These are phyloP conservation scores for Macrolepiota fuliginosa DNA, from an alignment of 768 basidiomycete genomes.

Conservation along the genomic window DNA sequence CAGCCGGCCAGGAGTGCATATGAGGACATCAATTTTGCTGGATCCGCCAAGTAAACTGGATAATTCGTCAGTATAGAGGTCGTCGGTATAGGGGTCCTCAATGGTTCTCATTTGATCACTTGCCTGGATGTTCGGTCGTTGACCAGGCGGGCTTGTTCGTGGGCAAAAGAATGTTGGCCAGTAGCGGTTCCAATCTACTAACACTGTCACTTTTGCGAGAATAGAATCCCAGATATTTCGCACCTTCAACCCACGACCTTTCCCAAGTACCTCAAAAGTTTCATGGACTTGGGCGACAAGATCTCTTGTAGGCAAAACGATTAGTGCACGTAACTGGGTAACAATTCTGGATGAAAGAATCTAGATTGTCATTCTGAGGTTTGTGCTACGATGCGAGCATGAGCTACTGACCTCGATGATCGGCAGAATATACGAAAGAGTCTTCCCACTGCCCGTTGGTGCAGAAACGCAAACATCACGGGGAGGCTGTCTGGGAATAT, in stretches of 20 bases:
- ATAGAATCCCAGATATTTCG: conserved; percentile 5
- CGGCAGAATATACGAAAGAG: conserved; percentile 92
- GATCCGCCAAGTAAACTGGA: conserved; percentile 77
- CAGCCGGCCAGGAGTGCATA: conserved; percentile 93
- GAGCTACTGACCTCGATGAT: conserved; percentile 68
- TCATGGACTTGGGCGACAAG: conserved; percentile 90
- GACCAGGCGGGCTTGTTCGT: conserved; percentile 84
- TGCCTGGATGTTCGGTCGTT: conserved; percentile 56
- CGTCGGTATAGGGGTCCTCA: neutral
- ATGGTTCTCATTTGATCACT: conserved; percentile 14
- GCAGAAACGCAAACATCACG: conserved; percentile 92
- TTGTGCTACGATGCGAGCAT: neutral
- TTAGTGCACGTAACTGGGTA: conserved; percentile 81
- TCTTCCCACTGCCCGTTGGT: conserved; percentile 98
- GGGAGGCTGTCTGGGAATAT: conserved; percentile 63
- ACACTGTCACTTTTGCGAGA: conserved; percentile 5
- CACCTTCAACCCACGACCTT: conserved; percentile 87
- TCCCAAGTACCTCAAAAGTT: conserved; percentile 81
- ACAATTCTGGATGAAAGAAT: conserved; percentile 70
- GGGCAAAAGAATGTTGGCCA: conserved; percentile 91
- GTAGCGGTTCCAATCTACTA: conserved; percentile 74
- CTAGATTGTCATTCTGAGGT: conserved; percentile 33
- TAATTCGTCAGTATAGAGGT: neutral
- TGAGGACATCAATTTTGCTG: conserved; percentile 89
- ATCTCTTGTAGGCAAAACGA: conserved; percentile 93